These are phyloP conservation scores for Cyberlindnera veronae DNA, from an alignment of 805 yeast genomes.

Conservation along the genomic window DNA sequence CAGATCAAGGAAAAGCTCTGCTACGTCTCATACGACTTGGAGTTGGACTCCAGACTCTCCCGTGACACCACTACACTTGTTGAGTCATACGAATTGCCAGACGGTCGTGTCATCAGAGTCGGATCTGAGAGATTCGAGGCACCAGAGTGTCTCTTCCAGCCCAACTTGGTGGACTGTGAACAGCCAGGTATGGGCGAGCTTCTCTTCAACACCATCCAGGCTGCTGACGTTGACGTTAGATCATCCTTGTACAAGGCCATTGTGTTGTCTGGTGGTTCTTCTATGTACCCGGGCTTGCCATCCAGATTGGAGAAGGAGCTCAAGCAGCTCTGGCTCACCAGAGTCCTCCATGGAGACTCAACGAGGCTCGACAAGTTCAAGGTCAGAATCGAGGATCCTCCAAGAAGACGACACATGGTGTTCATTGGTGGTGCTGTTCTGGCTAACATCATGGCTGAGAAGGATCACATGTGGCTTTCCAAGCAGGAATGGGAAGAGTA, in stretches of 20 bases:
- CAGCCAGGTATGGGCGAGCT: slow-evolving; percentile 96
- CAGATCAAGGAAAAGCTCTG: slow-evolving; percentile 96
- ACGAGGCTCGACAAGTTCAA: slow-evolving; percentile 85
- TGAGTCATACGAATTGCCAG: slow-evolving; percentile 90
- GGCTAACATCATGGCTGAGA: slow-evolving; percentile 97
- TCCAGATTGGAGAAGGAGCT: slow-evolving; percentile 92
- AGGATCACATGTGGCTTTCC: slow-evolving; percentile 96
- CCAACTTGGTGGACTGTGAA: slow-evolving; percentile 89
- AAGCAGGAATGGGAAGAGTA: slow-evolving; percentile 98
- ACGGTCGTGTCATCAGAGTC: slow-evolving; percentile 89
- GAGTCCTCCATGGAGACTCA: slow-evolving; percentile 84
- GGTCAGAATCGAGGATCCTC: slow-evolving; percentile 97
- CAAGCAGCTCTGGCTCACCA: slow-evolving; percentile 92
- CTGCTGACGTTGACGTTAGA: slow-evolving; percentile 93
- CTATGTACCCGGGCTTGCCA: slow-evolving; percentile 98
- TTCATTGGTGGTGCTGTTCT: slow-evolving; percentile 98
- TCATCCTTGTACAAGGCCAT: slow-evolving; percentile 85
- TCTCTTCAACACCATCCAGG: slow-evolving; percentile 86
- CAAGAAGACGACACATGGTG: slow-evolving; percentile 98
- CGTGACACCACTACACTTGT: slow-evolving; percentile 95
- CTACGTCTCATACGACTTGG: slow-evolving; percentile 92
- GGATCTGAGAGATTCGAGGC: slow-evolving; percentile 97
- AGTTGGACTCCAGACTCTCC: slow-evolving; percentile 80
- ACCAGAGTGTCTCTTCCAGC: slow-evolving; percentile 96
- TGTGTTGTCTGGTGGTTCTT: slow-evolving; percentile 95